phyloP scores from a whole-genome alignment of 306 rosid species.

The Lotus japonicus region DNA sequence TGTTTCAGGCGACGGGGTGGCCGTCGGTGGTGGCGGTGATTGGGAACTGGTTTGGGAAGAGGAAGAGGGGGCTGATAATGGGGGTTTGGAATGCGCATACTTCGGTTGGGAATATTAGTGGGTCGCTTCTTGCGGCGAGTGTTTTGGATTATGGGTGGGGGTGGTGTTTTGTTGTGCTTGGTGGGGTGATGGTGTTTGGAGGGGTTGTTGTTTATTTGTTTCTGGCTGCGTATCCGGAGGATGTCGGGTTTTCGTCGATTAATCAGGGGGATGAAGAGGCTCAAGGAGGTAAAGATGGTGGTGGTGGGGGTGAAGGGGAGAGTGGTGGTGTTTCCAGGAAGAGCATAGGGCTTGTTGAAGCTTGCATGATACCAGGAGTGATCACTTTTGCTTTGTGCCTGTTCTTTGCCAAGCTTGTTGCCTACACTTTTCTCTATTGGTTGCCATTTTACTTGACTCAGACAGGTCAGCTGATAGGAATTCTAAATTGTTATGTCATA shows the following conservation, averaged over 20 bases:
- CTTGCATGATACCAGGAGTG: slow-evolving; percentile 74
- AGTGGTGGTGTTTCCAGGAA: slow-evolving; percentile 7
- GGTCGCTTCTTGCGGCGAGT: slow-evolving; percentile 70
- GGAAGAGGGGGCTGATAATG: slow-evolving; percentile 76
- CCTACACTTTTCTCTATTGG: slow-evolving; percentile 79
- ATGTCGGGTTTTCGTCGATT: slow-evolving; percentile 33
- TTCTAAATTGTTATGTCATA: too few relatives aligned
- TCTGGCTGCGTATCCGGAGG: slow-evolving; percentile 70
- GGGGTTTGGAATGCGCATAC: slow-evolving; percentile 89
- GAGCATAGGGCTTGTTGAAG: slow-evolving; percentile 60
- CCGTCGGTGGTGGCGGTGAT: slow-evolving; percentile 85
- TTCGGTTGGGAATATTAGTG: slow-evolving; percentile 71
- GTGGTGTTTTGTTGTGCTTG: slow-evolving; percentile 67
- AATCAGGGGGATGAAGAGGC: slow-evolving; percentile 38
- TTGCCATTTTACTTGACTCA: slow-evolving; percentile 72
- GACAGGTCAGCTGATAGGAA: slow-evolving; percentile 47
- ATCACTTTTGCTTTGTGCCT: slow-evolving; percentile 74
- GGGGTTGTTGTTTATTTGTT: slow-evolving; percentile 57
- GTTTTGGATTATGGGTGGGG: slow-evolving; percentile 89
- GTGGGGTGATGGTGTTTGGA: slow-evolving; percentile 41
- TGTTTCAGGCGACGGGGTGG: slow-evolving; percentile 90
- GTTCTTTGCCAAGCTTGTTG: slow-evolving; percentile 88
- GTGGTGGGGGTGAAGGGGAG: slow-evolving; percentile 6
- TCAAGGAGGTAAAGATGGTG: slow-evolving; percentile 4
- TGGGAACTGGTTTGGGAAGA: slow-evolving; percentile 83